Evolutionary conservation across 352 stramenopile genomes (phyloP).

Genomic region (Salisapilia sapeloensis): DNA sequence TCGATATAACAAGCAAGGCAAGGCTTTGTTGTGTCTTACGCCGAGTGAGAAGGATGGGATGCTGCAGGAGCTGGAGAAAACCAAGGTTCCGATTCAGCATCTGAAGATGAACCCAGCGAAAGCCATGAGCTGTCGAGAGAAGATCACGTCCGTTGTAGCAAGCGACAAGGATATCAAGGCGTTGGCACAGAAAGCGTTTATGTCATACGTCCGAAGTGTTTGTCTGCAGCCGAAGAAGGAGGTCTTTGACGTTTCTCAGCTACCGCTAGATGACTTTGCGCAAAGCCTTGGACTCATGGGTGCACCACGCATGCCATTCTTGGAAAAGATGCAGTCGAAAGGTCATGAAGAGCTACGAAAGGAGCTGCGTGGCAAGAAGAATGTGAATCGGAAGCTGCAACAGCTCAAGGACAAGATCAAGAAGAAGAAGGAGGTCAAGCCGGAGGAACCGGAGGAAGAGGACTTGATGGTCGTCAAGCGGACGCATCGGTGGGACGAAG

Average conservation of each 20-base stretch:
- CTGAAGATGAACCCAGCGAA: conserved; percentile 95
- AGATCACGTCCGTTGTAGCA: conserved; percentile 85
- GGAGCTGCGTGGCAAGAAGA: conserved; percentile 88
- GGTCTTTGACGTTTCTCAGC: conserved; percentile 83
- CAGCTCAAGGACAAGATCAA: conserved; percentile 98
- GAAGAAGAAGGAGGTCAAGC: conserved; percentile 89
- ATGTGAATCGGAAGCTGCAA: conserved; percentile 93
- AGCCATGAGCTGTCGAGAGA: conserved; percentile 84
- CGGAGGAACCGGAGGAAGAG: conserved; percentile 71
- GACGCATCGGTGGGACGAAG: conserved; percentile 57
- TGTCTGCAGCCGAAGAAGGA: conserved; percentile 91
- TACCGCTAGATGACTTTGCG: conserved; percentile 89
- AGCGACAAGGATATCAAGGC: conserved; percentile 89
- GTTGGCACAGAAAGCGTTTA: conserved; percentile 96
- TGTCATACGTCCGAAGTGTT: conserved; percentile 94
- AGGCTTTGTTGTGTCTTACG: conserved; percentile 85
- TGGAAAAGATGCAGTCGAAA: conserved; percentile 68
- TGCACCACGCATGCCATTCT: conserved; percentile 86
- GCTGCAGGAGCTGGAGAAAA: conserved; percentile 65
- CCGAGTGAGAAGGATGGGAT: conserved; percentile 86
- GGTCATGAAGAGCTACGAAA: conserved; percentile 68
- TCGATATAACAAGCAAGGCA: conserved; percentile 89
- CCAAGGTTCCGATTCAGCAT: conserved; percentile 92
- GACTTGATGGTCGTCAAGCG: conserved; percentile 88
- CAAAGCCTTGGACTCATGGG: conserved; percentile 87